Conservation (phyloP, 2,329 filamentous ascomycete species). For the Cadophora gregata region DNA sequence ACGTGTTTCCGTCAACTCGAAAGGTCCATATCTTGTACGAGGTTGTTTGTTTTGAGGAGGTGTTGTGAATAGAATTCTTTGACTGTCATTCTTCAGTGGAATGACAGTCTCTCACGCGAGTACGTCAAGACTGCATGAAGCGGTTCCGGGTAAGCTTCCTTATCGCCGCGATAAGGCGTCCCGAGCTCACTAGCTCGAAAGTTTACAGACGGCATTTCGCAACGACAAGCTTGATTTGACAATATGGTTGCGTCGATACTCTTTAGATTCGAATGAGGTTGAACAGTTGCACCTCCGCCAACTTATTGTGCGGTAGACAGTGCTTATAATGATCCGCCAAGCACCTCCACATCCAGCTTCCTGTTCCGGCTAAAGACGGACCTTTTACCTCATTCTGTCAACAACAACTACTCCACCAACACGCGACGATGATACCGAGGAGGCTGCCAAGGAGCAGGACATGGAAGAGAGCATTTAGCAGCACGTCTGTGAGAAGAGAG, state of each 20-base stretch:
- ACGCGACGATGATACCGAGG: constrained; percentile 30
- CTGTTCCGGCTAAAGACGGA: constrained; percentile 30
- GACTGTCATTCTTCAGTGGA: background rate
- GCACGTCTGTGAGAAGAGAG: constrained; percentile 51
- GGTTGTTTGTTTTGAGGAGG: background rate
- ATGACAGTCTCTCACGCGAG: background rate
- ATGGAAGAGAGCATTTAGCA: constrained; percentile 52
- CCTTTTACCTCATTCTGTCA: constrained; percentile 21
- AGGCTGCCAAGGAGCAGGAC: constrained; percentile 22
- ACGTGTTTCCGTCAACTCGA: constrained; percentile 18
- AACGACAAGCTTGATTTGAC: constrained; percentile 30
- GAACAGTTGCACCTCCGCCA: constrained; percentile 11
- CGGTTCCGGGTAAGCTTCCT: constrained; percentile 10
- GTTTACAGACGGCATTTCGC: background rate
- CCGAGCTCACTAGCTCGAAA: background rate
- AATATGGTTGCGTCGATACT: constrained; percentile 17
- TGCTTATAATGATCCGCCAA: constrained; percentile 27
- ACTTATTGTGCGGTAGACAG: constrained; percentile 3
- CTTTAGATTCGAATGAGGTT: constrained; percentile 10
- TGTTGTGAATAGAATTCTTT: background rate
- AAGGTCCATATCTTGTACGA: constrained; percentile 18
- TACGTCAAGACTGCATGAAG: constrained; percentile 20
- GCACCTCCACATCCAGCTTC: constrained; percentile 15
- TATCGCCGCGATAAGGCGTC: constrained; percentile 18
- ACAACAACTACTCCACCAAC: constrained; percentile 17